Evolutionary conservation across 2,329 filamentous ascomycete genomes (phyloP).

Genomic region (Beauveria bassiana): DNA sequence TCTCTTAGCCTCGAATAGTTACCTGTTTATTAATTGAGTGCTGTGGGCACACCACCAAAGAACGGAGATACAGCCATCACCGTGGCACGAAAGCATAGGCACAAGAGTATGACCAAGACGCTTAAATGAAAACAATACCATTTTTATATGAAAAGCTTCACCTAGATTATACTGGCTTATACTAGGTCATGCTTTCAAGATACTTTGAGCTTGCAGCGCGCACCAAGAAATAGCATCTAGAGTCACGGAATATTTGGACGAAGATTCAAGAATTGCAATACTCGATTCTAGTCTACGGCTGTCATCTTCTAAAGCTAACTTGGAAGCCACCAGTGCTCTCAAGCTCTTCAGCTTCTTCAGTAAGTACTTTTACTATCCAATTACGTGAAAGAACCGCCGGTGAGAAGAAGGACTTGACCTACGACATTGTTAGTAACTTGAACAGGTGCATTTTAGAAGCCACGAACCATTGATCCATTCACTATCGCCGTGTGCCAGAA

Average conservation of each 20-base stretch:
- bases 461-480: not conserved
- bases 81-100: too few relatives aligned
- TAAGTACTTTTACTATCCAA: not conserved
- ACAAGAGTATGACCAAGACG: too few relatives aligned
- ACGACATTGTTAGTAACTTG: not conserved
- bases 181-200: too few relatives aligned
- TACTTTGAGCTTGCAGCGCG: not conserved
- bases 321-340: not conserved
- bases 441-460: not conserved
- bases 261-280: not conserved
- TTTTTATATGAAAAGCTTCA: too few relatives aligned
- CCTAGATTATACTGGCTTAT: too few relatives aligned
- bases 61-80: too few relatives aligned
- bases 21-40: too few relatives aligned
- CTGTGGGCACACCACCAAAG: too few relatives aligned
- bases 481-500: not conserved
- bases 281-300: not conserved
- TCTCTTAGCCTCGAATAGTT: too few relatives aligned
- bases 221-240: not conserved
- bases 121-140: too few relatives aligned
- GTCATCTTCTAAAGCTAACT: not conserved
- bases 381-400: not conserved
- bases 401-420: not conserved
- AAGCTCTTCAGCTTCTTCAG: not conserved
- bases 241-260: not conserved